Percentiles rank a stretch among this genome's conserved stretches.
phyloP scores from a whole-genome alignment of 441 rosid species.

The Aleurites moluccanus region DNA sequence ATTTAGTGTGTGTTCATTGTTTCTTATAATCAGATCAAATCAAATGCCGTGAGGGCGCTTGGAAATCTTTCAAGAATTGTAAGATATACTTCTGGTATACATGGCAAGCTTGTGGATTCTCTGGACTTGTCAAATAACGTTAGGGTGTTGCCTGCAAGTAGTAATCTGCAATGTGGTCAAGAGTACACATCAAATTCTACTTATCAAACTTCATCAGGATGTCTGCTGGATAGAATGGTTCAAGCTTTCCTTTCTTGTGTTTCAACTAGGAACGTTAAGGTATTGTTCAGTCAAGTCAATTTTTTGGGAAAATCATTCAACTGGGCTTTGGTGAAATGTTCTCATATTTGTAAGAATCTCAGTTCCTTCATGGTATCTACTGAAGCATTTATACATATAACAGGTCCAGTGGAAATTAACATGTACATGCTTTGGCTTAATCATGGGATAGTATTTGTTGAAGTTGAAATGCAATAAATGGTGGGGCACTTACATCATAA shows the following conservation, averaged over 20 bases:
- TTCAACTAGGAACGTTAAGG: conserved; percentile 96
- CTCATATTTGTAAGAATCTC: conserved; percentile 1
- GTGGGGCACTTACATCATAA: not conserved
- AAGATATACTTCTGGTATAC: conserved; percentile 32
- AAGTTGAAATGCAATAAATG: not conserved
- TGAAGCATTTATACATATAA: conserved; percentile 28
- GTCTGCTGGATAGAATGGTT: conserved; percentile 71
- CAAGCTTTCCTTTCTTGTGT: conserved; percentile 95
- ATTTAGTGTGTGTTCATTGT: conserved; percentile 6
- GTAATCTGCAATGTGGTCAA: conserved; percentile 15
- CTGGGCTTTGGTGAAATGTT: not conserved
- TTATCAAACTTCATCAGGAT: conserved; percentile 34
- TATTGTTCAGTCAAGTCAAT: conserved; percentile 30
- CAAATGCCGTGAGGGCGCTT: conserved; percentile 96
- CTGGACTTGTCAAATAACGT: conserved; percentile 29
- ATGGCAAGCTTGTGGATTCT: conserved; percentile 32
- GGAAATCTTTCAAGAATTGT: conserved; percentile 83
- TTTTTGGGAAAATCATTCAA: not conserved
- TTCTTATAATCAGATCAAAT: conserved; percentile 55
- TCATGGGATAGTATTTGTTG: not conserved
- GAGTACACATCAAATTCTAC: conserved; percentile 25
- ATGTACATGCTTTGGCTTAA: too few relatives aligned
- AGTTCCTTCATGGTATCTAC: conserved; percentile 16
- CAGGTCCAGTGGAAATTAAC: conserved; percentile 87
- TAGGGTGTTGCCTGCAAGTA: conserved; percentile 21